A percentile compares a stretch with the other conserved stretches of the same genome.
These are phyloP conservation scores for Bromus sterilis DNA, from an alignment of 176 grass and related monocot genomes.

Conservation along the genomic window DNA sequence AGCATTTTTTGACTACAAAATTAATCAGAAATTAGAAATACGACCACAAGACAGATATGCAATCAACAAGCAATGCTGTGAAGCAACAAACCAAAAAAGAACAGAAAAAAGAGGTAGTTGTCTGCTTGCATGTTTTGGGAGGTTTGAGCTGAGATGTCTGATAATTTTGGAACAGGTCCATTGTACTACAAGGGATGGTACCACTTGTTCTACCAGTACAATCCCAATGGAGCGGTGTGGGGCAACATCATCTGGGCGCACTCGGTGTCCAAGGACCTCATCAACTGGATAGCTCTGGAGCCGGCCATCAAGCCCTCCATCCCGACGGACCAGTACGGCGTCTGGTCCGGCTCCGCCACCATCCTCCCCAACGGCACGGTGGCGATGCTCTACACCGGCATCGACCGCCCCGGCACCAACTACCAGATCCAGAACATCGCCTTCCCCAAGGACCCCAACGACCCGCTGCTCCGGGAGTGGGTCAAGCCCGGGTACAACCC, in stretches of 20 bases:
- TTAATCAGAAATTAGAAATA: not conserved
- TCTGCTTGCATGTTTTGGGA: too few relatives aligned
- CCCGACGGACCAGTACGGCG: conserved; percentile 26
- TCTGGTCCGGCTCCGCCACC: conserved; percentile 56
- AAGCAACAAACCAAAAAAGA: not conserved
- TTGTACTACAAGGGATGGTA: conserved; percentile 52
- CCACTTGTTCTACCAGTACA: conserved; percentile 51
- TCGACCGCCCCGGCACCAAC: conserved; percentile 18
- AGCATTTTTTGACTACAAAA: not conserved
- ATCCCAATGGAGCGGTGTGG: conserved; percentile 27
- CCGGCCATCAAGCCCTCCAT: conserved; percentile 37
- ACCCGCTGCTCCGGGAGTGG: conserved; percentile 52
- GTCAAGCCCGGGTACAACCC: conserved; percentile 50
- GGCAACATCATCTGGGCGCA: conserved; percentile 50
- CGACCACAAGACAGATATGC: not conserved
- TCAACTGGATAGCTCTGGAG: conserved; percentile 53
- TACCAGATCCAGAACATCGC: conserved; percentile 59
- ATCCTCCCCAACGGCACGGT: conserved; percentile 28
- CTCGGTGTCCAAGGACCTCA: conserved; percentile 42
- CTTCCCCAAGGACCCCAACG: conserved; percentile 34
- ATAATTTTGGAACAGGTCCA: conserved; percentile 15
- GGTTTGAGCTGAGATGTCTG: not conserved
- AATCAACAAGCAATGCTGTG: not conserved
- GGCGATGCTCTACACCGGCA: conserved; percentile 41
- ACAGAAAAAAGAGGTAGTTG: not conserved